Conservation (phyloP, 257 asterid genomes). For the Anisodus tanguticus region DNA sequence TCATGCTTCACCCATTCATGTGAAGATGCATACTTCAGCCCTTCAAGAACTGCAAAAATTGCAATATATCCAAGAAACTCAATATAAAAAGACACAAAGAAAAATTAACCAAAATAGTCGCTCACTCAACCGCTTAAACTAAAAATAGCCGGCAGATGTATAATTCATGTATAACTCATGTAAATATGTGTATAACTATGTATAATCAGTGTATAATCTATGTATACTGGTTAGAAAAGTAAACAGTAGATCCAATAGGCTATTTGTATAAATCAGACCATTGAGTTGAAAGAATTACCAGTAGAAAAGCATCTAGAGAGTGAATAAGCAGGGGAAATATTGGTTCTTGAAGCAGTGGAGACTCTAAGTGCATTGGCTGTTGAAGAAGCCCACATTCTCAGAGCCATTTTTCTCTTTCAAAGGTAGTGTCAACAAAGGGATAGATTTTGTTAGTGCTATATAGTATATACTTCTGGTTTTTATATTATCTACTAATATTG, state of each 20-base stretch:
- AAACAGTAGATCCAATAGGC: not conserved
- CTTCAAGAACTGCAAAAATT: conserved; percentile 65
- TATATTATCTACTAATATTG: conserved; percentile 50
- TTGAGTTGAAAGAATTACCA: conserved; percentile 44
- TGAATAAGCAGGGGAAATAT: conserved; percentile 58
- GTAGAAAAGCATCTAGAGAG: conserved; percentile 79
- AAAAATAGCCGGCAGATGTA: not conserved
- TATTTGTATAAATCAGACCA: not conserved
- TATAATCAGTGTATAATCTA: not conserved
- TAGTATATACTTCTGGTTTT: conserved; percentile 30
- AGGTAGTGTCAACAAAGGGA: not conserved
- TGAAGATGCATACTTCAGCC: conserved; percentile 70
- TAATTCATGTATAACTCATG: no score
- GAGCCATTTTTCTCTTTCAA: conserved; percentile 58
- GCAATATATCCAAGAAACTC: not conserved
- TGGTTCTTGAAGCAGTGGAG: conserved; percentile 45
- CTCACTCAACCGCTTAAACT: not conserved
- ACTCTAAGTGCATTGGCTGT: conserved; percentile 84
- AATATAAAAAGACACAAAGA: not conserved
- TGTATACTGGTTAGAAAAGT: not conserved
- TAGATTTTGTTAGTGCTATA: not conserved
- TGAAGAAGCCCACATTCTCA: conserved; percentile 96
- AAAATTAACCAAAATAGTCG: not conserved
- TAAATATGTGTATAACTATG: no score
- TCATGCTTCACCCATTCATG: conserved; percentile 98